Percentiles rank a stretch among this genome's conserved stretches.
These are phyloP conservation scores for Straminergon stramineum DNA, from an alignment of 225 moss, liverwort and hornwort species.

Conservation along the genomic window DNA sequence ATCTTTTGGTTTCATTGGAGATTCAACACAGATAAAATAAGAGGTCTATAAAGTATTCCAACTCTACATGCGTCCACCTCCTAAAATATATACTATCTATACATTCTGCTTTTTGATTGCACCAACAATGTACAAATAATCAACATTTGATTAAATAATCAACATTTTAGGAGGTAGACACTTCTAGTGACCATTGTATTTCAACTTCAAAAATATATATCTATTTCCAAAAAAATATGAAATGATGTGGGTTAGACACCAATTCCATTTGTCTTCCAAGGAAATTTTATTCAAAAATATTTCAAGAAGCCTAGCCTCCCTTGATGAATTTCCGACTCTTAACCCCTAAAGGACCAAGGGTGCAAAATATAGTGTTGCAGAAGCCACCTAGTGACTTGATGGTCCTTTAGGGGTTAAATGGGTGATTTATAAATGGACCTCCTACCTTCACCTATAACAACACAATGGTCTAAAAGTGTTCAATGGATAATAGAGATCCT, in stretches of 20 bases:
- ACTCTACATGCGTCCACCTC: rapidly evolving
- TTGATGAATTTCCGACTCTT: background rate
- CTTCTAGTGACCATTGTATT: background rate
- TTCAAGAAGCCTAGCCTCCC: background rate
- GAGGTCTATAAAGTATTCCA: rapidly evolving
- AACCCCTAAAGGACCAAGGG: no score
- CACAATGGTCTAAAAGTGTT: rapidly evolving
- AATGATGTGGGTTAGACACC: rapidly evolving
- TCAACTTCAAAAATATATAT: background rate
- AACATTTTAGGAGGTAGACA: rapidly evolving
- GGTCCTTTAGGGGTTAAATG: no score
- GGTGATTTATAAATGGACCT: rapidly evolving
- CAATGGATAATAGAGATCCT: rapidly evolving
- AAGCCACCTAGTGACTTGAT: no score
- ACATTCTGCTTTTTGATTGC: background rate
- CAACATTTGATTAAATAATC: background rate
- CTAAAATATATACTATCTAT: background rate
- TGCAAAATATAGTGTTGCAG: no score
- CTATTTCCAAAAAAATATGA: background rate
- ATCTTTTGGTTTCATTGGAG: background rate
- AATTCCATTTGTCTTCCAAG: background rate
- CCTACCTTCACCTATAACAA: background rate
- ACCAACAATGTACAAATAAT: background rate
- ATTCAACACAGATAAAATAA: background rate
- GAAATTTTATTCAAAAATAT: background rate